Conservation (phyloP, 208 protist genomes). For the Wallacemonas rigidus region DNA sequence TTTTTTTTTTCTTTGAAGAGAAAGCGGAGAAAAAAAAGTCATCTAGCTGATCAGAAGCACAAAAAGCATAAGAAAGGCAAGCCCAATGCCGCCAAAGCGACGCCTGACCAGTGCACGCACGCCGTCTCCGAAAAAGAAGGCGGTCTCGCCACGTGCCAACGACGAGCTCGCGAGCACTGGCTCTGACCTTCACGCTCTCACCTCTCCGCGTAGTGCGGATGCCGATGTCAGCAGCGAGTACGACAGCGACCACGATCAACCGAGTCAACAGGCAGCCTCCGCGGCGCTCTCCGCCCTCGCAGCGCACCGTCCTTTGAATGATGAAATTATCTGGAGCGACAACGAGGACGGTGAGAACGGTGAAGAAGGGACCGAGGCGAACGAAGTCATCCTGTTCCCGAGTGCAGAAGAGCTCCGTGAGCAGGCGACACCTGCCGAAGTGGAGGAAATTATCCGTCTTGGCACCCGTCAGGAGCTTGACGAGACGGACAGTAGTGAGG, state of each 20-base stretch:
- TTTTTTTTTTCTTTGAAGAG: background rate
- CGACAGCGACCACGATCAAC: conserved; percentile 12
- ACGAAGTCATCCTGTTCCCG: conserved; percentile 81
- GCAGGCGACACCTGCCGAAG: conserved; percentile 3
- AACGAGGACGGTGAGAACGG: conserved; percentile 31
- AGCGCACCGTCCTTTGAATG: conserved; percentile 30
- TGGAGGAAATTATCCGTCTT: conserved; percentile 54
- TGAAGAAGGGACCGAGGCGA: conserved; percentile 24
- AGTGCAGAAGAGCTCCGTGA: conserved; percentile 68
- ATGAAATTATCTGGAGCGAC: conserved; percentile 83
- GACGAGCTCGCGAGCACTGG: background rate
- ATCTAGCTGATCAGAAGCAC: background rate
- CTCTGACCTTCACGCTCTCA: conserved; percentile 8
- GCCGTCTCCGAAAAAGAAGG: conserved; percentile 16
- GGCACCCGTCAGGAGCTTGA: conserved; percentile 78
- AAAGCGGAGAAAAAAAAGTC: background rate
- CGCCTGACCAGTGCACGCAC: conserved; percentile 26
- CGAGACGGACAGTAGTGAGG: conserved; percentile 90
- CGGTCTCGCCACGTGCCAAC: background rate
- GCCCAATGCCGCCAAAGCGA: conserved; percentile 65
- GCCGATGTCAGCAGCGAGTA: background rate
- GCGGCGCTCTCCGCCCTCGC: background rate
- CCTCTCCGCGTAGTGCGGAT: background rate
- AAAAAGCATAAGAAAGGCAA: conserved; percentile 2
- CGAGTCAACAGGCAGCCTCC: background rate